Evolutionary conservation across 208 protist genomes (phyloP), one percentile per base, ranked within the genome.

Genomic region (Porcisia deanei): DNA sequence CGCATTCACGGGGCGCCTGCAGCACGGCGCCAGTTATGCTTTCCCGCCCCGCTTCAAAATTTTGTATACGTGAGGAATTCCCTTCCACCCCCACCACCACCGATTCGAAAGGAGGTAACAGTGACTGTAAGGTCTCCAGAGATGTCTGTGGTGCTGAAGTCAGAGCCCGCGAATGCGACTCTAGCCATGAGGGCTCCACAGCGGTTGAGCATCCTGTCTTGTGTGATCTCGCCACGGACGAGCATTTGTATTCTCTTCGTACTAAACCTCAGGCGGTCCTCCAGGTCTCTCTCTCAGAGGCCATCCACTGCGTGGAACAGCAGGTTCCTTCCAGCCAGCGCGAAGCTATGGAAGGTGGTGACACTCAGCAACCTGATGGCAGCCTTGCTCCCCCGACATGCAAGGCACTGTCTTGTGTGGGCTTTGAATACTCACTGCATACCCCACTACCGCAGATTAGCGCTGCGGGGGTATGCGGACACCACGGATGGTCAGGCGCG

Each of bases 41-140:
- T 20, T 6, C 22, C 25, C 18, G 64, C 41, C 12, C 55, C 34
- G 60, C 14, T 34, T 34, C 69, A 25, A 45, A 41, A 2, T 6
- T 18, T 2, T 60, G 37, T 10, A 25, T 72, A 30, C 52, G 55
- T 39, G 53, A 49, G 7, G 47, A 43, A 0, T 76, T 63, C 5
- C 60, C 67, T 22, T 65, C 47, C 47, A 34, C 54, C 30, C 66
- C 64, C 39, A 72, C 61, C 9, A 67, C 41, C 39, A 41, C 55
- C 43, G 77, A 72, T 47, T 76, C 71, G 22, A 71, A 64, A 7
- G 71, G 68, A 41, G 65, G 64, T 43, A 25, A 65, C 77, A 25
- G 60, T 18, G 71, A 76, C 30, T 18, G 6, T 53, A 55, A 41
- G n/a, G 43, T 37, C 65, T 49, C 64, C 39, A 69, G 54, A 49